These are phyloP conservation scores for Colletotrichum sp. DNA, from an alignment of 2,329 filamentous ascomycete genomes.

Conservation along the genomic window DNA sequence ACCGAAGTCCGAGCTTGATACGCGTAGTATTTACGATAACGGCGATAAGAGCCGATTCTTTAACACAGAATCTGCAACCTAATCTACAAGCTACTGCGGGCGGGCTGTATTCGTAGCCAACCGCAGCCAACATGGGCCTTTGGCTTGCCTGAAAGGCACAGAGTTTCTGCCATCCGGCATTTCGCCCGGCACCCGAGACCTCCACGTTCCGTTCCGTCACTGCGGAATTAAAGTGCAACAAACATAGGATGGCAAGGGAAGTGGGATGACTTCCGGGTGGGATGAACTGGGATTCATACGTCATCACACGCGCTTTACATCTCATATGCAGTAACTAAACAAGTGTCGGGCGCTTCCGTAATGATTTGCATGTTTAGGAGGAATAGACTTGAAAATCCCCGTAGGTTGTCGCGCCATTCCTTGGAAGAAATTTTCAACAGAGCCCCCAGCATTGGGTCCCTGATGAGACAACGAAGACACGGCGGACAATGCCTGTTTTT, in stretches of 20 bases:
- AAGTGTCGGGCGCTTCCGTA: background rate
- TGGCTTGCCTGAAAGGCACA: background rate
- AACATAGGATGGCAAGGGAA: background rate
- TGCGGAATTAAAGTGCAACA: background rate
- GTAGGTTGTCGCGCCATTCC: background rate
- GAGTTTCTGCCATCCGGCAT: background rate
- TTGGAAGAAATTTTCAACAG: background rate
- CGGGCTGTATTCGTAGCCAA: background rate
- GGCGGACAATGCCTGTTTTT: background rate
- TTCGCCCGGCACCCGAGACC: background rate
- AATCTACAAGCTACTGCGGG: background rate
- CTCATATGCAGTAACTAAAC: background rate
- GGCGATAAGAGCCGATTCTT: background rate
- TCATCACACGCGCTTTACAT: background rate
- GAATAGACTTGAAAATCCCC: background rate
- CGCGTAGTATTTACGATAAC: background rate
- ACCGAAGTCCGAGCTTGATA: background rate
- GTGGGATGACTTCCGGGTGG: background rate
- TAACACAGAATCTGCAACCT: background rate
- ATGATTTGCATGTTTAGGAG: background rate
- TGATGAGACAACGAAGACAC: background rate
- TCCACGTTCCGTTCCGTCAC: background rate
- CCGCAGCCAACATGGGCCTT: background rate
- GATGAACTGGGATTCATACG: background rate
- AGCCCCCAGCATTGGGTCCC: background rate